Evolutionary conservation across 2,329 filamentous ascomycete genomes (phyloP).

Genomic region (Botrytis aclada): DNA sequence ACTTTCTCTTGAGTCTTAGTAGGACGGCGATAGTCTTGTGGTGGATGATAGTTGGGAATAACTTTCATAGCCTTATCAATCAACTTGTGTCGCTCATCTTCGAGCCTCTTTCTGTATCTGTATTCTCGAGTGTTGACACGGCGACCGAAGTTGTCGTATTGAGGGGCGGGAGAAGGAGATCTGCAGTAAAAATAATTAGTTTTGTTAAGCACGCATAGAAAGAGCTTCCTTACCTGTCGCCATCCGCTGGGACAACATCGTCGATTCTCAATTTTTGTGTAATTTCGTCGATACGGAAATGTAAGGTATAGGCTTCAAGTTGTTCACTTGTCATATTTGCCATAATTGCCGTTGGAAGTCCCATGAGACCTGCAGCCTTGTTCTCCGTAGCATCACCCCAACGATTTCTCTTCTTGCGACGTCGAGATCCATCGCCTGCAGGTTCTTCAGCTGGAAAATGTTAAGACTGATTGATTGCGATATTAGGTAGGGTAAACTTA

Average conservation of each 20-base stretch:
- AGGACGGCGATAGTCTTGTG: conserved; percentile 95
- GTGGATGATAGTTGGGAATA: conserved; percentile 98
- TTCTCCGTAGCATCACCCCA: conserved; percentile 98
- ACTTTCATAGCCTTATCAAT: conserved; percentile 99
- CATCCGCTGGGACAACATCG: conserved; percentile 95
- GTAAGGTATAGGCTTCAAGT: conserved; percentile 92
- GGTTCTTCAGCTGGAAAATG: conserved; percentile 33
- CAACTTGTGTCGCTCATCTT: conserved; percentile 97
- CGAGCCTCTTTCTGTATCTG: conserved; percentile 94
- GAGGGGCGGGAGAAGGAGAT: conserved; percentile 90
- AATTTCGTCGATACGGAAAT: conserved; percentile 97
- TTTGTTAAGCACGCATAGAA: conserved; percentile 1
- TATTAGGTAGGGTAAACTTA: conserved; percentile 43
- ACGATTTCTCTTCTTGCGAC: conserved; percentile 96
- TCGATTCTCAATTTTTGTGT: conserved; percentile 99
- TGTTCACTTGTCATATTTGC: conserved; percentile 98
- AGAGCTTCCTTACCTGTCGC: conserved; percentile 70
- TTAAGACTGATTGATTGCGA: conserved; percentile 22
- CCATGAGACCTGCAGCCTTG: conserved; percentile 97
- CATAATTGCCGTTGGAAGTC: conserved; percentile 90
- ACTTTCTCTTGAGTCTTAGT: conserved; percentile 99
- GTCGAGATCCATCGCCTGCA: conserved; percentile 68
- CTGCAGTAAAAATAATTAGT: conserved; percentile 46
- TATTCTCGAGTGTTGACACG: conserved; percentile 99
- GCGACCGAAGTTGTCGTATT: conserved; percentile 98